These are phyloP conservation scores for Cercophora scortea DNA, from an alignment of 495 filamentous ascomycete species.

Conservation along the genomic window DNA sequence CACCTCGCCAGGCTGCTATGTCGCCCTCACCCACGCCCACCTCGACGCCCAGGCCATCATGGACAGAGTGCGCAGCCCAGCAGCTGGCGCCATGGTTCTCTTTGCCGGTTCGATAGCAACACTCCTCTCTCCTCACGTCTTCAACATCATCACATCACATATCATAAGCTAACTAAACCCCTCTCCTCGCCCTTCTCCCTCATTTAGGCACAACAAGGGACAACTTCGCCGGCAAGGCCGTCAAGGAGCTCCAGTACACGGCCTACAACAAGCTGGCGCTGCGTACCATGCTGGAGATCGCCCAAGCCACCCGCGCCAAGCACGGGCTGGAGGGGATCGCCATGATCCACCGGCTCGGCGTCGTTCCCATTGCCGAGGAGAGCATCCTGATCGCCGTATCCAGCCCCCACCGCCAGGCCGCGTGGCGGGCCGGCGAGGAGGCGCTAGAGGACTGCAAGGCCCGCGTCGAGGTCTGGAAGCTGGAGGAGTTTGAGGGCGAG, in stretches of 20 bases:
- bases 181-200: conserved; percentile 1
- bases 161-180: neutral
- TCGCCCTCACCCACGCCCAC: conserved; percentile 54
- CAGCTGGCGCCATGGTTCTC: conserved; percentile 81
- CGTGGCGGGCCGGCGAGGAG: conserved; percentile 85
- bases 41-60: conserved; percentile 56
- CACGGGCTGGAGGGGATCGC: conserved; percentile 62
- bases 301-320: conserved; percentile 44
- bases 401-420: conserved; percentile 75
- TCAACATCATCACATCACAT: neutral
- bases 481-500: conserved; percentile 75
- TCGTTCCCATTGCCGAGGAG: conserved; percentile 81
- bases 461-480: conserved; percentile 90
- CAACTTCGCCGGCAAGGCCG: conserved; percentile 66
- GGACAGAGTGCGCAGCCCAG: conserved; percentile 61
- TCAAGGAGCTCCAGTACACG: conserved; percentile 72
- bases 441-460: conserved; percentile 81
- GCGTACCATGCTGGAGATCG: conserved; percentile 65
- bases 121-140: conserved; percentile 8
- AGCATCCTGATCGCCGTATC: conserved; percentile 88
- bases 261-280: conserved; percentile 74
- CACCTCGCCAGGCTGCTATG: conserved; percentile 40
- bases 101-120: conserved; percentile 56
- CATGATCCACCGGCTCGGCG: conserved; percentile 80
- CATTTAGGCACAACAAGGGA: conserved; percentile 73